Evolutionary conservation across 352 stramenopile species (phyloP).

Genomic region (Lagenidium giganteum): DNA sequence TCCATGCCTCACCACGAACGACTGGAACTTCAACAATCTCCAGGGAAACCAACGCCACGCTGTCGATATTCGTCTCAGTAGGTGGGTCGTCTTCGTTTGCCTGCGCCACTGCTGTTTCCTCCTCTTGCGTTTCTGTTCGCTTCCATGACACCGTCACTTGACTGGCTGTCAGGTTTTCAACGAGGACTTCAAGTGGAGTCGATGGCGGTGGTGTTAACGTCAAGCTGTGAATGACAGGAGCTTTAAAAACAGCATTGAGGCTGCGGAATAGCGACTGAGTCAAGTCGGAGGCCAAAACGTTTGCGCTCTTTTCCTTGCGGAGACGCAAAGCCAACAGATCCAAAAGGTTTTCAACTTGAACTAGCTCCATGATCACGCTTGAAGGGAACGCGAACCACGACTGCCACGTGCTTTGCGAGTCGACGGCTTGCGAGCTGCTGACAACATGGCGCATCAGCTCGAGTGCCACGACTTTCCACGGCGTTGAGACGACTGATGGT

Average conservation of each 20-base stretch:
- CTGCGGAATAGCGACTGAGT: conserved; percentile 26
- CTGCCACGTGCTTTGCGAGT: too few relatives aligned
- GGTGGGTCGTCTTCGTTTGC: background rate
- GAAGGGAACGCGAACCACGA: conserved; percentile 2
- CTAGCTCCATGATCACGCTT: conserved; percentile 3
- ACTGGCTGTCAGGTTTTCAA: background rate
- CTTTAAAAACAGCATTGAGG: too few relatives aligned
- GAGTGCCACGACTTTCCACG: conserved; percentile 30
- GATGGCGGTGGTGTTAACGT: too few relatives aligned
- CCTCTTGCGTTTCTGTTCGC: too few relatives aligned
- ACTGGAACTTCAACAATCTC: too few relatives aligned
- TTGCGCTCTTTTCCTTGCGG: conserved; percentile 22
- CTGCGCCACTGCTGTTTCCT: too few relatives aligned
- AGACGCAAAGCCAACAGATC: conserved; percentile 26
- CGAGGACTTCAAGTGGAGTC: too few relatives aligned
- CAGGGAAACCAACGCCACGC: too few relatives aligned
- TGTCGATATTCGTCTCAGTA: too few relatives aligned
- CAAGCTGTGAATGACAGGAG: too few relatives aligned
- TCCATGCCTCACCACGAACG: too few relatives aligned
- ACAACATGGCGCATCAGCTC: conserved; percentile 17
- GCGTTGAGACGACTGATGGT: background rate
- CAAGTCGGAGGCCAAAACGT: conserved; percentile 29
- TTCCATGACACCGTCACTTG: conserved; percentile 1
- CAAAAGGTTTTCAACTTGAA: conserved; percentile 18
- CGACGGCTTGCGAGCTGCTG: too few relatives aligned